These are phyloP conservation scores for Trametes coccinea DNA, from an alignment of 768 basidiomycete species.

Conservation along the genomic window DNA sequence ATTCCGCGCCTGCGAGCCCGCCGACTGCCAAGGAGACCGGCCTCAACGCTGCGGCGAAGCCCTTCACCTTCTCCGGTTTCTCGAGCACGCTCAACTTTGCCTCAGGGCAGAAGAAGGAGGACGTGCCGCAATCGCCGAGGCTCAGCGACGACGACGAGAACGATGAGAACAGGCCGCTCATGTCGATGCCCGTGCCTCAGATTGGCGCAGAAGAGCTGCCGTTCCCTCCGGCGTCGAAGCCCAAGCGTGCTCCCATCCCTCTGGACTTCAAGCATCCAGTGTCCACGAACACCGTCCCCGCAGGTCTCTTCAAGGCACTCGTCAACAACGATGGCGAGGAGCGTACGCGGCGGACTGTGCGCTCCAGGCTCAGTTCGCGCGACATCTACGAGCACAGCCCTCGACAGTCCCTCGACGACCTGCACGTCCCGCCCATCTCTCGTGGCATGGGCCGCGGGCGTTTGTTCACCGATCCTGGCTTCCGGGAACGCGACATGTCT, in stretches of 20 bases:
- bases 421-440: constrained; percentile 68
- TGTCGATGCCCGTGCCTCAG: constrained; percentile 18
- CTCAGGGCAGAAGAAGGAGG: constrained; percentile 26
- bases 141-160: constrained; percentile 30
- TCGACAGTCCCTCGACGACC: constrained; percentile 76
- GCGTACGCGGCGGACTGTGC: constrained; percentile 67
- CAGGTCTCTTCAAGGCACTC: constrained; percentile 82
- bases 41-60: constrained; percentile 50
- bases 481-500: constrained; percentile 35
- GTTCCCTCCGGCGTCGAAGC: constrained; percentile 36
- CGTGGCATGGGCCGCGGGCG: constrained; percentile 54
- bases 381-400: constrained; percentile 64
- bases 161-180: constrained; percentile 26
- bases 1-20: constrained; percentile 44
- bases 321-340: constrained; percentile 54
- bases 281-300: constrained; percentile 76
- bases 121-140: constrained; percentile 14
- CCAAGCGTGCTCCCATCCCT: constrained; percentile 75
- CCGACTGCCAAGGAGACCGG: constrained; percentile 25
- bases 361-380: constrained; percentile 72
- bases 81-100: constrained; percentile 28
- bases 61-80: constrained; percentile 73
- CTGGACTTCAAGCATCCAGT: constrained; percentile 71
- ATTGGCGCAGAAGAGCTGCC: constrained; percentile 33
- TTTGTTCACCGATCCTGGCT: constrained; percentile 60